A percentile compares a stretch with the other conserved stretches of the same genome.
Evolutionary conservation across 192 early-diverging fungal species (phyloP).

Genomic region (Chytriomyces sp.): DNA sequence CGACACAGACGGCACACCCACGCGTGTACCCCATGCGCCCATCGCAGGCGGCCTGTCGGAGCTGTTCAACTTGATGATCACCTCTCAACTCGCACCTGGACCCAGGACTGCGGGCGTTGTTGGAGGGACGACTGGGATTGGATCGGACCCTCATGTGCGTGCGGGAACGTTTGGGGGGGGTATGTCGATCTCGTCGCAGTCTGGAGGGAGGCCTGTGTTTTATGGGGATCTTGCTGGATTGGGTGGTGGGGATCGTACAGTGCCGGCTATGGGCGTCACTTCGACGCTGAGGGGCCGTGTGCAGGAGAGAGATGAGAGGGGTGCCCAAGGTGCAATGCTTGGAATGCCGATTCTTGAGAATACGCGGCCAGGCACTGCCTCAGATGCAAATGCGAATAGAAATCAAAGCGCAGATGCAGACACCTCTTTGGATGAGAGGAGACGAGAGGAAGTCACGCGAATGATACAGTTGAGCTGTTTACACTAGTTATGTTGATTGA

Average conservation of each 20-base stretch:
- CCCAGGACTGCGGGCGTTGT: neutral
- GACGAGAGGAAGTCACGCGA: neutral
- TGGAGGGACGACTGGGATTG: neutral
- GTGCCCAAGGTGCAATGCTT: too few species aligned
- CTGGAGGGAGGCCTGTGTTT: neutral
- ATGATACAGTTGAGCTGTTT: neutral
- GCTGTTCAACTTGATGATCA: neutral
- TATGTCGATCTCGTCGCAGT: neutral
- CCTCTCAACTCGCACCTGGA: neutral
- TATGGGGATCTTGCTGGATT: neutral
- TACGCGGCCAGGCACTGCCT: neutral
- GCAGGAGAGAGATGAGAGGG: neutral
- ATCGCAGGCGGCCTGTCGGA: neutral
- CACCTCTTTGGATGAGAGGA: neutral
- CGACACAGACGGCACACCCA: neutral
- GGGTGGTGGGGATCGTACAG: neutral
- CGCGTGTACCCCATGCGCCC: neutral
- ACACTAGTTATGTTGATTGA: neutral
- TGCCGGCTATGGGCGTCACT: neutral
- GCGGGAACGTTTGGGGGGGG: neutral
- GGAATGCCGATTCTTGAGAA: neutral
- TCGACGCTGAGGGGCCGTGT: neutral
- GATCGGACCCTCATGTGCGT: neutral
- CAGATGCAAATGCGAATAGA: neutral
- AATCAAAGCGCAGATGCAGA: neutral